These are phyloP conservation scores for Beta macrorhiza DNA, from an alignment of 179 eudicot species.

Conservation along the genomic window DNA sequence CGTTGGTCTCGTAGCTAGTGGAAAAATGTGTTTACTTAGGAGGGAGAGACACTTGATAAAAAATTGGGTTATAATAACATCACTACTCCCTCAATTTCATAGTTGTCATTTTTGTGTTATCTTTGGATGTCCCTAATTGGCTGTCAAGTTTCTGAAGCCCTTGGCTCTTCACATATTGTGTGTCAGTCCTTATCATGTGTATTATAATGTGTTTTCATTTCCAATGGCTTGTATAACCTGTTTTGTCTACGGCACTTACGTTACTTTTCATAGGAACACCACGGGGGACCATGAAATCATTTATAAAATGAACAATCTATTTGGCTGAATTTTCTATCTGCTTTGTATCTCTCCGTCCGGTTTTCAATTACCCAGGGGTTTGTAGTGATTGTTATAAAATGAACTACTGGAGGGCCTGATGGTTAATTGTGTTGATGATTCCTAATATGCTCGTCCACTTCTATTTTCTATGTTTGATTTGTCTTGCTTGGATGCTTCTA, in stretches of 20 bases:
- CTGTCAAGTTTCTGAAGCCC: neutral
- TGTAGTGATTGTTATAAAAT: neutral
- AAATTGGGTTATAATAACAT: neutral
- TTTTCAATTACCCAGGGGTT: neutral
- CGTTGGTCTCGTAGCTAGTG: neutral
- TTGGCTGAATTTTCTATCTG: neutral
- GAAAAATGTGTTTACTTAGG: neutral
- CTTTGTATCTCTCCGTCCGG: neutral
- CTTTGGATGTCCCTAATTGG: too few relatives aligned
- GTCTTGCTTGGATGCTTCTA: slow-evolving; percentile 27
- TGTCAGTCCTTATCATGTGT: neutral
- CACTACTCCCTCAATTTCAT: neutral
- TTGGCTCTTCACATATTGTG: neutral
- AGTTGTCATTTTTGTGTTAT: too few relatives aligned
- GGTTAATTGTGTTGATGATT: neutral
- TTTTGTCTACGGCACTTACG: neutral
- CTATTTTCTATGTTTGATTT: neutral
- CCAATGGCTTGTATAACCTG: neutral
- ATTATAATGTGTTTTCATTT: neutral
- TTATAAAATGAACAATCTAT: neutral
- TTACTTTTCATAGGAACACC: neutral
- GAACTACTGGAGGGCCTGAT: neutral
- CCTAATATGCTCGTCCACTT: neutral
- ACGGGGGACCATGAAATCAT: neutral
- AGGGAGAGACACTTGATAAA: neutral